phyloP scores from a whole-genome alignment of 768 basidiomycete species.

The Pisolithus orientalis region DNA sequence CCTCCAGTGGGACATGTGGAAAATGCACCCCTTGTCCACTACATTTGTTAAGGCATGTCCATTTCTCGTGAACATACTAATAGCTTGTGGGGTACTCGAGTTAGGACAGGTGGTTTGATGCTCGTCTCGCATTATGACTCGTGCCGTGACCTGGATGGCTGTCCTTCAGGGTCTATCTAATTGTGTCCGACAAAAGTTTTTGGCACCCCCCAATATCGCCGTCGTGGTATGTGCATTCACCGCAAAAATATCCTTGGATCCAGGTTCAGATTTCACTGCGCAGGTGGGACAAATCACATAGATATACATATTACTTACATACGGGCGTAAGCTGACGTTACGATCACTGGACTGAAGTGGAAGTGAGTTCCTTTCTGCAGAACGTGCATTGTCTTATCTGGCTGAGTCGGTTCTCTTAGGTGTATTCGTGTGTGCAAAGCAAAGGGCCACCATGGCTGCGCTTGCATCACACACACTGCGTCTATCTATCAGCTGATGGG shows the following conservation, averaged over 20 bases:
- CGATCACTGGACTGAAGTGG: neutral
- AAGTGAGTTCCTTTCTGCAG: neutral
- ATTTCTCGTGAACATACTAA: too few relatives aligned
- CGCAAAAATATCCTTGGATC: neutral
- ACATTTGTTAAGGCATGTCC: too few relatives aligned
- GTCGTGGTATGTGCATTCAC: neutral
- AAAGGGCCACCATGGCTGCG: too few relatives aligned
- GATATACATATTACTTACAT: conserved; percentile 1
- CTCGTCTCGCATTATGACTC: too few relatives aligned
- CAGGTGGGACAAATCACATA: neutral
- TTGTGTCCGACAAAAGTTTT: neutral
- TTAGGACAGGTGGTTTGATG: too few relatives aligned
- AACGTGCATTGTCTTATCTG: neutral
- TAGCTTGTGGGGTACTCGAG: too few relatives aligned
- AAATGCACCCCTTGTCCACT: too few relatives aligned
- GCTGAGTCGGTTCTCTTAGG: too few relatives aligned
- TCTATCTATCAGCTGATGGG: too few relatives aligned
- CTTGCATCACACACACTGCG: too few relatives aligned
- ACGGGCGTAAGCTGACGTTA: neutral
- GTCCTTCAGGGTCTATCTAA: neutral
- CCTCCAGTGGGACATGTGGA: too few relatives aligned
- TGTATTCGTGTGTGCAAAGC: neutral
- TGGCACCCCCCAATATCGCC: neutral
- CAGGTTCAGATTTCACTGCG: neutral
- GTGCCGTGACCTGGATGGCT: neutral